Evolutionary conservation across 192 early-diverging fungal genomes (phyloP), one percentile per base, ranked within the genome.

Genomic region (Thamnidium elegans): DNA sequence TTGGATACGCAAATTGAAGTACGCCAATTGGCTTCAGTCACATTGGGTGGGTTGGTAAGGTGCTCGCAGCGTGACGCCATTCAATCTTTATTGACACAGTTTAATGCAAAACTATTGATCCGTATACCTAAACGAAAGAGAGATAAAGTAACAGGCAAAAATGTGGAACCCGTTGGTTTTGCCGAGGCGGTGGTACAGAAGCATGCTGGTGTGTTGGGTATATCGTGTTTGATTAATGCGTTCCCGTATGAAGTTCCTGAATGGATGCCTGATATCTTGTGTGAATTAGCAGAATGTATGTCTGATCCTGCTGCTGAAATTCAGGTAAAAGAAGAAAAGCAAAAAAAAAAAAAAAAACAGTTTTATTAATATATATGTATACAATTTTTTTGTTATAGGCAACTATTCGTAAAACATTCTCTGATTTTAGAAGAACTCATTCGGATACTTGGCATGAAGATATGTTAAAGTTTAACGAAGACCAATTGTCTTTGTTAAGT

Each of bases 361-460:
- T 13, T 6, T 19, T 3, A 10, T 39, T 30, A 4, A 32, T 26
- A 34, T 9, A 5, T 5, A 45, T 14, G n/a, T n/a, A n/a, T n/a
- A n/a, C n/a, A n/a, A n/a, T 23, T 21, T 39, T 17, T 21, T 20
- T 7, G 0, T n/a, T n/a, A n/a, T 78, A 89, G 82, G 66, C 87
- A 6, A 90, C 96, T 3, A 89, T 95, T 4, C 84, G 89, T 62
- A 89, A 88, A 54, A 88, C 88, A 20, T 96, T 96, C 84, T 86
- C 93, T 5, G 94, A 98, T 65, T 98, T 98, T 68, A 81, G 90
- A 65, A 78, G 96, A 54, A 98, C 96, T 5, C 96, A 98, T 67
- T 91, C 92, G 62, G 96, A 98, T 65, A 90, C 88, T 8, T 98
- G 96, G 96, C 92, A 93, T 58, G 87, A 94, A 59, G 93, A 98